Evolutionary conservation across 2,329 filamentous ascomycete species (phyloP).

Genomic region (Nannizziopsis barbatae): DNA sequence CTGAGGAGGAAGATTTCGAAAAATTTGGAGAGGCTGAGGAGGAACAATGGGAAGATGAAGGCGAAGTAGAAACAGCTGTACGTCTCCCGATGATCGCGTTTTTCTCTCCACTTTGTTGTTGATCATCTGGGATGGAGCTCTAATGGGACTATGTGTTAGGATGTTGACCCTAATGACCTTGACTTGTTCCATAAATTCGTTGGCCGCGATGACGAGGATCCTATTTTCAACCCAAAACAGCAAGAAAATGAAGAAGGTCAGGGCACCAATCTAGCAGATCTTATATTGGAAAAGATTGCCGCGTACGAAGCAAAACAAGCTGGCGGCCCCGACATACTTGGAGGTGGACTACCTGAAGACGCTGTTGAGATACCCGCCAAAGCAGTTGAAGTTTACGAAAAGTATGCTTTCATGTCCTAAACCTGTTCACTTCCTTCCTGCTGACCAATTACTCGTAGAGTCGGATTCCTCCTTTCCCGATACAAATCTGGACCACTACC

Average conservation of each 20-base stretch:
- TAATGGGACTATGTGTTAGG: slow-evolving; percentile 37
- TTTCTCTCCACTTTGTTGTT: not conserved
- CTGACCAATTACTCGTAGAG: slow-evolving; percentile 38
- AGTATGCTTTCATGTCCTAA: slow-evolving; percentile 42
- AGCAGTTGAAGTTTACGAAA: slow-evolving; percentile 86
- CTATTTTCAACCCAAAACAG: slow-evolving; percentile 53
- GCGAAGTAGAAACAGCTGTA: slow-evolving; percentile 44
- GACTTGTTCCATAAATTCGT: slow-evolving; percentile 88
- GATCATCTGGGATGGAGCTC: no score
- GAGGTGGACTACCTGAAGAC: slow-evolving; percentile 56
- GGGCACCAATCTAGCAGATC: slow-evolving; percentile 72
- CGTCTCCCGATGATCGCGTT: slow-evolving; percentile 11
- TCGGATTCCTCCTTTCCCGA: slow-evolving; percentile 75
- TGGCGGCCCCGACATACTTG: slow-evolving; percentile 37
- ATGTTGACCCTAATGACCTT: slow-evolving; percentile 79
- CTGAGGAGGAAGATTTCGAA: slow-evolving; percentile 36
- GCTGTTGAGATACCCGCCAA: slow-evolving; percentile 79
- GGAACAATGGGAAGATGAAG: slow-evolving; percentile 66
- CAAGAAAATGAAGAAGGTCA: slow-evolving; percentile 38
- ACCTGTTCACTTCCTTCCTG: not conserved
- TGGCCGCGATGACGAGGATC: slow-evolving; percentile 59
- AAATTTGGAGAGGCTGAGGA: slow-evolving; percentile 43
- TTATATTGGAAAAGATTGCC: slow-evolving; percentile 91
- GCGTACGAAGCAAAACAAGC: slow-evolving; percentile 66
- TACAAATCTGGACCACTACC: slow-evolving; percentile 95